Evolutionary conservation across 768 basidiomycete genomes (phyloP), one percentile per base, ranked within the genome.

Genomic region (Phaffia tasmanica): DNA sequence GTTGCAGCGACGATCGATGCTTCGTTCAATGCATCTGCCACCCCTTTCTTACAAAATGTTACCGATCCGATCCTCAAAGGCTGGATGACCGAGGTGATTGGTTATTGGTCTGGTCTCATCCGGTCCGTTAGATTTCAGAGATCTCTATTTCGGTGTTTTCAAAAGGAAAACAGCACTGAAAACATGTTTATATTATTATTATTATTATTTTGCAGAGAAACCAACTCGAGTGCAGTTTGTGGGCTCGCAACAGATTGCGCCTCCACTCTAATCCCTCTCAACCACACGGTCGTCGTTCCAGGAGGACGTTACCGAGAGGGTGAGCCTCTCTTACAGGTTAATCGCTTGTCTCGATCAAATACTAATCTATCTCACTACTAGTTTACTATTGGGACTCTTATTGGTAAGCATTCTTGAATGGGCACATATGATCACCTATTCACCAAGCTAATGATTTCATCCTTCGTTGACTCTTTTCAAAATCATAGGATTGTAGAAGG

Each of bases 251-350:
- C 70, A 6, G 72, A 75, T 55, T 97, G 92, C 74, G 87, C 89
- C 75, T 87, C 89, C 75, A 81, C 86, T 0, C 78, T 95, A 57
- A 91, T 95, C 70, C 90, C 91, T 2, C 79, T 95, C 57, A 95
- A 95, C 72, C 83, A 93, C 72, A 90, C 88, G 0, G 89, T 95
- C 72, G 87, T 93, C 27, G 82, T 95, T 48, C 92, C 93, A 7
- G 92, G 92, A 73, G 81, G 82, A 54, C 83, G 92, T 6, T 95
- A 92, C 77, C 80, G 87, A 70, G 88, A 89, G 49, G 59, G 65
- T 57, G 48, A 49, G 32, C 32, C 18, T 50, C 56, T 57, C 23
- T 51, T 58, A 30, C 62, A 15, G 42, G 27, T 27, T 32, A 7
- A 3, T 47, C 29, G 62, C 27, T 14, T 15, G 46, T 67, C 16